phyloP scores from a whole-genome alignment of 1,284 basidiomycete species.

The Ustilago hordei region DNA sequence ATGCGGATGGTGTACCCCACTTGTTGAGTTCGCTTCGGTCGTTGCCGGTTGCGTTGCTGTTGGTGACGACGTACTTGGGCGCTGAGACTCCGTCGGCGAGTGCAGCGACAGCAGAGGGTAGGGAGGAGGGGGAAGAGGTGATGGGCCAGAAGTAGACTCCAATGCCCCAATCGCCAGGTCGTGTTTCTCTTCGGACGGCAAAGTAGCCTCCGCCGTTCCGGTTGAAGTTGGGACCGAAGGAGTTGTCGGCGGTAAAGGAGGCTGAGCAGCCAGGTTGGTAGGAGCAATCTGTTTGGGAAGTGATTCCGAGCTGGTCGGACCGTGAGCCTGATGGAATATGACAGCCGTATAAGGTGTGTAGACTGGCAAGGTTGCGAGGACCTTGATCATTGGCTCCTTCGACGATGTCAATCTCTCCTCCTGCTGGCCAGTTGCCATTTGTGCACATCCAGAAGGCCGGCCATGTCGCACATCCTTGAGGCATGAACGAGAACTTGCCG shows the following conservation, averaged over 20 bases:
- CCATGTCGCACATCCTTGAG: constrained; percentile 60
- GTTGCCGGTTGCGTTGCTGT: constrained; percentile 44
- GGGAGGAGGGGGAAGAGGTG: constrained; percentile 7
- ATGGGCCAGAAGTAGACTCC: constrained; percentile 59
- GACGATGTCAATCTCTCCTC: constrained; percentile 61
- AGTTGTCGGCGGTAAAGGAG: constrained; percentile 28
- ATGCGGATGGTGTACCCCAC: constrained; percentile 55
- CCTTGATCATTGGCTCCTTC: constrained; percentile 60
- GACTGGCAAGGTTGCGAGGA: constrained; percentile 46
- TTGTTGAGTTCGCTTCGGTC: constrained; percentile 34
- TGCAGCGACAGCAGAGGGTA: constrained; percentile 45
- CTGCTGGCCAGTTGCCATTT: constrained; percentile 46
- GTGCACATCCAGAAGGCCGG: constrained; percentile 64
- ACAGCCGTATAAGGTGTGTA: constrained; percentile 53
- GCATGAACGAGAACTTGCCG: constrained; percentile 45
- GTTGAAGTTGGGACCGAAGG: constrained; percentile 54
- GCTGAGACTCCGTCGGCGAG: constrained; percentile 33
- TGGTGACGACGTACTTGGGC: constrained; percentile 42
- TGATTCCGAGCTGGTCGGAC: constrained; percentile 35
- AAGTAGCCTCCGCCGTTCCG: constrained; percentile 58
- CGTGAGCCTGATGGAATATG: constrained; percentile 27
- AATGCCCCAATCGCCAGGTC: constrained; percentile 46
- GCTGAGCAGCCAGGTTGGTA: constrained; percentile 61
- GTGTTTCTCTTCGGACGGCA: constrained; percentile 55
- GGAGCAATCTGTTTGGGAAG: constrained; percentile 39